Evolutionary conservation across 805 yeast species (phyloP).

Genomic region (Yarrowia keelungensis): DNA sequence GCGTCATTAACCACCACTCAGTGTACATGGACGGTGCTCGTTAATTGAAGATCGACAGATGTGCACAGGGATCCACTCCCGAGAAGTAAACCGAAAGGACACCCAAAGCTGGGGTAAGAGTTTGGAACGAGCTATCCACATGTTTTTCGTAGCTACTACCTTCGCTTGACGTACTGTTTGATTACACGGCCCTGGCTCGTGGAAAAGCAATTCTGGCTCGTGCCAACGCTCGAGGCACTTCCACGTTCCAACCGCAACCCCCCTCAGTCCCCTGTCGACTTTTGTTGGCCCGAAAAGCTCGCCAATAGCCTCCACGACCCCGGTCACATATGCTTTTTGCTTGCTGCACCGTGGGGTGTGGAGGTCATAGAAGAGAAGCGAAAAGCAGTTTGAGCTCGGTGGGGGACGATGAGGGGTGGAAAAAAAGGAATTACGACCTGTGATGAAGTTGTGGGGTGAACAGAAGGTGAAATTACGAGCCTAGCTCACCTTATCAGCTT

Average conservation of each 20-base stretch:
- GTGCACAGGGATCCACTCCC: slow-evolving; percentile 34
- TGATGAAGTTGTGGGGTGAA: too few species aligned
- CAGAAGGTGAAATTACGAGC: too few species aligned
- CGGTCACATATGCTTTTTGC: slow-evolving; percentile 1
- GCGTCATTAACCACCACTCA: neutral
- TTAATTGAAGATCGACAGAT: slow-evolving; percentile 4
- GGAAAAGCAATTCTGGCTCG: too few species aligned
- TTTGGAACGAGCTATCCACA: neutral
- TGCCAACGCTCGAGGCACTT: neutral
- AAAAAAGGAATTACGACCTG: too few species aligned
- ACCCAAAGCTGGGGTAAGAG: slow-evolving; percentile 4
- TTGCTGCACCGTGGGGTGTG: slow-evolving; percentile 9
- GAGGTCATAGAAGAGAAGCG: too few species aligned
- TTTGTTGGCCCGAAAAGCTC: too few species aligned
- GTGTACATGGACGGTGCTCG: neutral
- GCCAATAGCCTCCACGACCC: neutral
- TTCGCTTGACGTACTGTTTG: too few species aligned
- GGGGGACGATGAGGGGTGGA: neutral
- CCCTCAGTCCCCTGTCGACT: too few species aligned
- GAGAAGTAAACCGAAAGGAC: neutral
- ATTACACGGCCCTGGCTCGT: too few species aligned
- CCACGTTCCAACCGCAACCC: neutral
- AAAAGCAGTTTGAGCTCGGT: neutral
- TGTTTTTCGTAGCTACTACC: too few species aligned
- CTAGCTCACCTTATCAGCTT: too few species aligned